Evolutionary conservation across 148 eudicot genomes (phyloP), one percentile per base, ranked within the genome.

Genomic region (Chenopodium album): DNA sequence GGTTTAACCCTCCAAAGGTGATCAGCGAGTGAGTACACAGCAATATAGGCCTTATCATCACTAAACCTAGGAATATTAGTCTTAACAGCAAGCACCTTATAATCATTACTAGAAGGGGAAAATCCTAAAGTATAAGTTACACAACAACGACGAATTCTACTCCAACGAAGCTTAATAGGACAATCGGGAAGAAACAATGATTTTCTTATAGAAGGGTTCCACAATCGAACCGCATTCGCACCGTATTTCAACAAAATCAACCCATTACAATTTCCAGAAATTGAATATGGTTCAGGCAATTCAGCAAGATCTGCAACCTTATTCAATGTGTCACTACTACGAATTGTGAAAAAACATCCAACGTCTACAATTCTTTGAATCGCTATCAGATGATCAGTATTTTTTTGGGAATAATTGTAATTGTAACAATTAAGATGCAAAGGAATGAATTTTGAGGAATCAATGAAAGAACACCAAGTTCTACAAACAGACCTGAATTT

Each of bases 401-500:
- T 37, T 29, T 34, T 29, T n/a, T 46, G 20, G 1, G 7, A 37
- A 37, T 37, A 14, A 19, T 54, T 56, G 2, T 31, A 4, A 2
- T 59, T 71, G 48, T 7, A 32, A 11, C 14, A 12, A 71, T 32
- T 70, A 32, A 56, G 12, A 71, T 79, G 82, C 76, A 70, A 11
- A 16, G 22, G 3, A 54, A 52, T 46, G 16, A 79, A 70, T n/a
- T 56, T 46, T 34, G 69, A 68, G 54, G 20, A 17, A 23, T 79
- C 82, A 3, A 79, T 71, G 0, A 71, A n/a, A n/a, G 67, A 70
- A 54, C 76, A 71, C 52, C 66, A 70, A 54, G 54, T 22, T 56
- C 71, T 79, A 48, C 68, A 79, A 14, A 79, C 82, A 13, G 67
- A 70, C 68, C 82, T 79, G 52, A 79, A 70, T 37, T 31, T 5